Conservation (phyloP, 2,329 filamentous ascomycete species). For the Aspergillus awamori region DNA sequence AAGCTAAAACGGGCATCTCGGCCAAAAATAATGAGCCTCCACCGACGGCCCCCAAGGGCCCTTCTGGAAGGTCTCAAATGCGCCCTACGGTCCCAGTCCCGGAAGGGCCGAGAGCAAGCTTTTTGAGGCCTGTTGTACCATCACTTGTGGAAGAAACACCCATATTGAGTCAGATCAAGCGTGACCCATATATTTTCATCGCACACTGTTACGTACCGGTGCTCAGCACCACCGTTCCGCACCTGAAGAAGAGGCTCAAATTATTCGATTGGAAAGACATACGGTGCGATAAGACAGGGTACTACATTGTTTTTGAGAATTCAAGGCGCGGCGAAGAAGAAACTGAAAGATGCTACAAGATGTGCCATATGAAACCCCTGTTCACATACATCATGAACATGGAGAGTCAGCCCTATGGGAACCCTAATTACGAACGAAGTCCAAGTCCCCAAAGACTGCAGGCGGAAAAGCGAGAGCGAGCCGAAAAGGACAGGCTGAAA, state of each 20-base stretch:
- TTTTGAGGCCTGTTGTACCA: constrained; percentile 41
- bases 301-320: constrained; percentile 88
- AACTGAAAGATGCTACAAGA: constrained; percentile 75
- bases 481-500: constrained; percentile 67
- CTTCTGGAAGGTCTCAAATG: constrained; percentile 60
- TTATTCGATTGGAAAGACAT: constrained; percentile 80
- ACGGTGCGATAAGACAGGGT: constrained; percentile 80
- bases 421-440: constrained; percentile 62
- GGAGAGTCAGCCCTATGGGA: constrained; percentile 74
- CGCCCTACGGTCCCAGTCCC: constrained; percentile 38
- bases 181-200: constrained; percentile 88
- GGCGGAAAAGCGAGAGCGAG: constrained; percentile 59
- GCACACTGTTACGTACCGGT: constrained; percentile 85
- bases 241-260: constrained; percentile 87
- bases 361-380: constrained; percentile 77
- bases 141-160: constrained; percentile 66
- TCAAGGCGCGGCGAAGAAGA: constrained; percentile 75
- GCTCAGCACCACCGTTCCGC: constrained; percentile 78
- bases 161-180: constrained; percentile 69
- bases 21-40: constrained; percentile 66
- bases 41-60: constrained; percentile 84
- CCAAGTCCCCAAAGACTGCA: constrained; percentile 48
- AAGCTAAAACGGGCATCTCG: constrained; percentile 39
- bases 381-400: constrained; percentile 95
- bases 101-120: constrained; percentile 43